Conservation (phyloP, 2,329 filamentous ascomycete genomes). For the Claviceps capensis region DNA sequence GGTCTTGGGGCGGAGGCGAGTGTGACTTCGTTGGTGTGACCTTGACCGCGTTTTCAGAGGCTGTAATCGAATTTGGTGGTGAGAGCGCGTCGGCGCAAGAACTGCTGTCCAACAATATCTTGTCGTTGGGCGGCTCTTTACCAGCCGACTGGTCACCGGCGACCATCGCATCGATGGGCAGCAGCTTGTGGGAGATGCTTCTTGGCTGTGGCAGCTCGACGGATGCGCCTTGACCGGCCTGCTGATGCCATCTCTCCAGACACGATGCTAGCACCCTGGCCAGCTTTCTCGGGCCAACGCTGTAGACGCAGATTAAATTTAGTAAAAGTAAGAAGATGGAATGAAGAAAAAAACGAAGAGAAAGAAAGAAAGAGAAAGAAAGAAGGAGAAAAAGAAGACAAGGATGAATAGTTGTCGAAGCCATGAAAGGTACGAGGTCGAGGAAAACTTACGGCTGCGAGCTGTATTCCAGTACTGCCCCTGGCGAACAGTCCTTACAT, state of each 20-base stretch:
- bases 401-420: too few relatives aligned
- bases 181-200: background rate
- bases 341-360: background rate
- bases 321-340: background rate
- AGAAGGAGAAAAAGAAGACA: background rate
- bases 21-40: background rate
- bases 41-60: background rate
- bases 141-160: background rate
- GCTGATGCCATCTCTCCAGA: background rate
- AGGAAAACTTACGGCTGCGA: conserved; percentile 21
- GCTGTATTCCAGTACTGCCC: conserved; percentile 18
- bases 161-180: background rate
- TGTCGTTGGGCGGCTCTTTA: background rate
- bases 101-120: background rate
- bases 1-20: background rate
- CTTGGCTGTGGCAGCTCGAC: background rate
- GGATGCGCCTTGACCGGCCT: background rate
- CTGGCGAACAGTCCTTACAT: conserved; percentile 4
- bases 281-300: conserved; percentile 23
- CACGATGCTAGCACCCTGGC: conserved; percentile 2
- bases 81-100: background rate
- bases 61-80: background rate
- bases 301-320: conserved; percentile 2
- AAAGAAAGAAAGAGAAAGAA: background rate
- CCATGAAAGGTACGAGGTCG: too few relatives aligned